Conservation (phyloP, 768 basidiomycete species). For the Hirschioporus abietinus region DNA sequence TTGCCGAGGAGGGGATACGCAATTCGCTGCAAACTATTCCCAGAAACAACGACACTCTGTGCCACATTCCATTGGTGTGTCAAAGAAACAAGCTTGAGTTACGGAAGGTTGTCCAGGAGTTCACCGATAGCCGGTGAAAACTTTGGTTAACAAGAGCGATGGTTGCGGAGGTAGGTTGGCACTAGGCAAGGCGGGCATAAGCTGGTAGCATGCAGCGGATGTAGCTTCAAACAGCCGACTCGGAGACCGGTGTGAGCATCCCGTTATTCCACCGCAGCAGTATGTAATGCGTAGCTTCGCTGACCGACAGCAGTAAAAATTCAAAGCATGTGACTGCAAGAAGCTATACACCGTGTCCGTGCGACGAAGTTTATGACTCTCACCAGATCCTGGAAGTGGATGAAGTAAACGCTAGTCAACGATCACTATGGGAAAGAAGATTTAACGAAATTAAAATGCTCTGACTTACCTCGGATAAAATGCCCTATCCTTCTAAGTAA, state of each 20-base stretch:
- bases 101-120: neutral
- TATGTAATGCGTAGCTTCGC: no score
- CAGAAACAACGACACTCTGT: neutral
- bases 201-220: no score
- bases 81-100: neutral
- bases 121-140: neutral
- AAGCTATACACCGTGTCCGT: no score
- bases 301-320: no score
- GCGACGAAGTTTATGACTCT: no score
- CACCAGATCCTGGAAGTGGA: neutral
- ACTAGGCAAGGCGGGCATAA: no score
- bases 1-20: neutral
- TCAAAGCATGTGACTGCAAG: no score
- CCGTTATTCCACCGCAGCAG: no score
- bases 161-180: neutral
- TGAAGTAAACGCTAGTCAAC: neutral
- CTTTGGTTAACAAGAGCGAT: neutral
- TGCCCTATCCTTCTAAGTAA: no score
- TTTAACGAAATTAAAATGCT: neutral
- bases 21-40: neutral
- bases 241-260: no score
- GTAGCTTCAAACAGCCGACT: no score
- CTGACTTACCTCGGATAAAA: neutral
- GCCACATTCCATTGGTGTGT: neutral
- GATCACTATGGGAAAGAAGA: neutral